Evolutionary conservation across 306 rosid species (phyloP), one percentile per base, ranked within the genome.

Genomic region (Glycine latifolia): DNA sequence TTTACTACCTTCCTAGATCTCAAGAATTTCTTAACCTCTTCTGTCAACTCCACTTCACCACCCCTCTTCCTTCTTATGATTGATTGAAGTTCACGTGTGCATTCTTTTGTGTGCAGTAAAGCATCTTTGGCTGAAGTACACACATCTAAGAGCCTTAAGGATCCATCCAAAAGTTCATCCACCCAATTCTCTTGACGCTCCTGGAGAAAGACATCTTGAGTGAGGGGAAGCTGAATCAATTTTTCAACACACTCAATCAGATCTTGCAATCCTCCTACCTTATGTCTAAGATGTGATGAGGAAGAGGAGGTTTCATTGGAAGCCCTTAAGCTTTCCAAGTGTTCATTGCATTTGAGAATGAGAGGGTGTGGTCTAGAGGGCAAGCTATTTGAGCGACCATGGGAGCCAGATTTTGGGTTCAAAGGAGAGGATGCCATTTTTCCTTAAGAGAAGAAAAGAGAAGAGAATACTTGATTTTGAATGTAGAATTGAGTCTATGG

Each of bases 61-160:
- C 76, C 76, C 71, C 83, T 26, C 56, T 77, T 76, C 60, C 81
- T 75, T 76, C 83, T 41, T 46, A 85, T 59, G 10, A 20, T 50
- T 43, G 86, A 85, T 7, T 73, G 86, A 12, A 81, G 81, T 11
- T 77, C 86, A 2, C 60, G 47, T 2, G 61, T 67, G 81, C 88
- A 85, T 50, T 77, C 86, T 58, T 81, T 85, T 11, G 86, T 81
- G 44, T 81, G 83, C 2, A 77, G 52, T 3, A 85, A 31, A 9
- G 82, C 67, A 10, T 80, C 86, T 55, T 86, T 82, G 56, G 75
- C 14, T 47, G 70, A 63, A 0, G 78, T 46, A 15, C 89, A 86
- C 48, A 78, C 53, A 69, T 86, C 86, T 63, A 86, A 69, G 54
- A 86, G 84, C 76, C 76, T 75, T n/a, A 79, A 75, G 79, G 84